phyloP scores from a whole-genome alignment of 371 early-diverging fungal species.

The Syncephalastrum monosporum region DNA sequence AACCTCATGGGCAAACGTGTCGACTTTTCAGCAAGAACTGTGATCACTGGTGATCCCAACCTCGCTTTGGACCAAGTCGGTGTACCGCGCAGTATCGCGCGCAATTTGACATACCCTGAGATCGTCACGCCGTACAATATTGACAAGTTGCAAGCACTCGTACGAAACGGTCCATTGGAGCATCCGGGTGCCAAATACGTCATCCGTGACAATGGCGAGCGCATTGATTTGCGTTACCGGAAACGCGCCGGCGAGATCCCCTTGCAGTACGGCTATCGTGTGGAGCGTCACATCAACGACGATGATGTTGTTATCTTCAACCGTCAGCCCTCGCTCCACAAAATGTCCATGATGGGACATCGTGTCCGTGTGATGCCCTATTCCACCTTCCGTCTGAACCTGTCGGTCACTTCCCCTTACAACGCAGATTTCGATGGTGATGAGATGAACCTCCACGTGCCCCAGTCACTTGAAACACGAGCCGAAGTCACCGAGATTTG shows the following conservation, averaged over 20 bases:
- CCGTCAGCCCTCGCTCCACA: conserved; percentile 99
- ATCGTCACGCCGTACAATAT: conserved; percentile 98
- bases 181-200: conserved; percentile 99
- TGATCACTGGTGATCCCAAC: conserved; percentile 99
- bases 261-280: conserved; percentile 92
- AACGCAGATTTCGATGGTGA: conserved; percentile 99
- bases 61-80: conserved; percentile 98
- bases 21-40: conserved; percentile 99
- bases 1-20: conserved; percentile 99
- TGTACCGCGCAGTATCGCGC: conserved; percentile 98
- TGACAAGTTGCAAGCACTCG: conserved; percentile 83
- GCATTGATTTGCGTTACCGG: conserved; percentile 94
- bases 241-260: conserved; percentile 88
- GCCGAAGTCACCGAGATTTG: conserved; percentile 97
- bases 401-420: conserved; percentile 99
- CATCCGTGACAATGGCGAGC: conserved; percentile 95
- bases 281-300: conserved; percentile 97
- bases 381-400: conserved; percentile 98
- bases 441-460: conserved; percentile 99
- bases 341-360: conserved; percentile 99
- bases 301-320: conserved; percentile 99
- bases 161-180: conserved; percentile 95
- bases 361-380: conserved; percentile 97
- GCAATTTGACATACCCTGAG: conserved; percentile 98
- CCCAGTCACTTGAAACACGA: conserved; percentile 94